These are phyloP conservation scores for Diutina siamensis DNA, from an alignment of 1,139 yeast genomes.

Conservation along the genomic window DNA sequence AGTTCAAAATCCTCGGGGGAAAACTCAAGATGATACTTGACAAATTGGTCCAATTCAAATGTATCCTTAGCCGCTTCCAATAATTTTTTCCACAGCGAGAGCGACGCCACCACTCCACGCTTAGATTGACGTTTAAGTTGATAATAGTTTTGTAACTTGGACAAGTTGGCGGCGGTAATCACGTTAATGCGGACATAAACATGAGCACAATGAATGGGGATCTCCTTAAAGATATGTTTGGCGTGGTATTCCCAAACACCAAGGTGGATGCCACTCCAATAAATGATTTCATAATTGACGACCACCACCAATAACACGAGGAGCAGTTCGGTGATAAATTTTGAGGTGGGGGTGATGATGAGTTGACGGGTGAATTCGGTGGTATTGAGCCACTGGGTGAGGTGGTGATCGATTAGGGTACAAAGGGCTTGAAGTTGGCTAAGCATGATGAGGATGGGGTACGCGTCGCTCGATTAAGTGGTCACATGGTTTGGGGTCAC, in stretches of 20 bases:
- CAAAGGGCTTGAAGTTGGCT: background rate
- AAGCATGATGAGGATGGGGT: too few relatives aligned
- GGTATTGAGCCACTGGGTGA: background rate
- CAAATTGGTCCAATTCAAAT: constrained; percentile 23
- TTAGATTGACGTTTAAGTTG: constrained; percentile 15
- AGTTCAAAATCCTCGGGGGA: constrained; percentile 64
- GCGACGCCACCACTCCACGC: constrained; percentile 11
- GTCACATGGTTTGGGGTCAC: too few relatives aligned
- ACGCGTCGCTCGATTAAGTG: too few relatives aligned
- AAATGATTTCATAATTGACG: constrained; percentile 30
- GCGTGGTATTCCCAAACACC: constrained; percentile 52
- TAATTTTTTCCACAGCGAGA: constrained; percentile 12
- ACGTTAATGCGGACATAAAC: constrained; percentile 43
- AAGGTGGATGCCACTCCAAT: constrained; percentile 38
- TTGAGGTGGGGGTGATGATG: constrained; percentile 20
- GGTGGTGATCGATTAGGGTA: background rate
- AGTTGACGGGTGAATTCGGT: constrained; percentile 18
- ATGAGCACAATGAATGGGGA: constrained; percentile 73
- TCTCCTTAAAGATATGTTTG: constrained; percentile 52
- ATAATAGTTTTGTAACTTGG: constrained; percentile 18
- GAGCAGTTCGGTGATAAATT: constrained; percentile 31
- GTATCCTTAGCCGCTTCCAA: constrained; percentile 14
- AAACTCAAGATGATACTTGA: constrained; percentile 62
- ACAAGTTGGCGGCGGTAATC: constrained; percentile 7
- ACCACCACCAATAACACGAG: constrained; percentile 23